Conservation (phyloP, 345 rosid genomes). For the Gossypioides kirkii region DNA sequence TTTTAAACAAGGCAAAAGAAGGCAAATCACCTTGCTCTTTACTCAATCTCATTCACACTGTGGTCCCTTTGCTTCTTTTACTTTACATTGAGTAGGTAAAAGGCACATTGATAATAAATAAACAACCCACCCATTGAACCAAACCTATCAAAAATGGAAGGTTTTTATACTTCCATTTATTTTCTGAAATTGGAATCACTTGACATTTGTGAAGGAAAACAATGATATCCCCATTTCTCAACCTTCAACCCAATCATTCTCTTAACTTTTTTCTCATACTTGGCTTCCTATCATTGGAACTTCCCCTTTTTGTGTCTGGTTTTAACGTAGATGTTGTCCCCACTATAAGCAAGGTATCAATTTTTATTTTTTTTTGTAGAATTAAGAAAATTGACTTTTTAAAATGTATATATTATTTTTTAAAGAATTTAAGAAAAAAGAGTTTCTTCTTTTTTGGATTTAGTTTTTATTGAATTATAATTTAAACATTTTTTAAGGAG, state of each 20-base stretch:
- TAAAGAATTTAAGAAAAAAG: no score
- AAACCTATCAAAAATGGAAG: not conserved
- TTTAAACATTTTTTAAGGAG: no score
- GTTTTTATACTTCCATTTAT: not conserved
- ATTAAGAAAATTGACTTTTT: no score
- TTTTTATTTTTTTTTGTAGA: no score
- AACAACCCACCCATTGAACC: not conserved
- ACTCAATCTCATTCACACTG: no score
- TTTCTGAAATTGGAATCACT: not conserved
- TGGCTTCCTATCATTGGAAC: conserved; percentile 19
- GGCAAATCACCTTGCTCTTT: no score
- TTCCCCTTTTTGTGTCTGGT: conserved; percentile 26
- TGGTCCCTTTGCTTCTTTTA: no score
- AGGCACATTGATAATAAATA: no score
- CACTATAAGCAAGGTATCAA: conserved; percentile 24
- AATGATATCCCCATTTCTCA: no score
- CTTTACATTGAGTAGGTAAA: not conserved
- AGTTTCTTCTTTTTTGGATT: no score
- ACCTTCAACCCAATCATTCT: not conserved
- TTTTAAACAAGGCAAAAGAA: not conserved
- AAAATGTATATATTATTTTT: not conserved
- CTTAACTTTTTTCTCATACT: not conserved
- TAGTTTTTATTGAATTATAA: no score
- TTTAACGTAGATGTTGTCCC: conserved; percentile 21
- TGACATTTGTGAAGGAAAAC: not conserved